Conservation (phyloP, 108 stramenopile species). For the Discostella pseudostelligera region DNA sequence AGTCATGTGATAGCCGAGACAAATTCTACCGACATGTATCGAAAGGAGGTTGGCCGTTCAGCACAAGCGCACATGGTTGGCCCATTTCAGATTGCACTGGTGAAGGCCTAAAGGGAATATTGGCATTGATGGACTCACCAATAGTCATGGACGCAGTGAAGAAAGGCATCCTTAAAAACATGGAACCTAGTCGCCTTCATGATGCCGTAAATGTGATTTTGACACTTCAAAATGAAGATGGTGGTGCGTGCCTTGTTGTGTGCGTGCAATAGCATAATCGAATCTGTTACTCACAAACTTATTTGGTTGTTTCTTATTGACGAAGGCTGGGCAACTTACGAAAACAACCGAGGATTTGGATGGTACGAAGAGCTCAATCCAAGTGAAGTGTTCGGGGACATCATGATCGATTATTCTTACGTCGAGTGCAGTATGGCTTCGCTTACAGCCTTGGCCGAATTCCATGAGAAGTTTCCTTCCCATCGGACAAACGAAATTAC, state of each 20-base stretch:
- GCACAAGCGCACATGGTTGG: conserved; percentile 98
- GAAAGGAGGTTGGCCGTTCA: conserved; percentile 98
- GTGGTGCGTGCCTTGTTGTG: conserved; percentile 39
- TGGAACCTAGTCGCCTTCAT: conserved; percentile 64
- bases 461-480: conserved; percentile 73
- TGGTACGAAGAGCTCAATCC: conserved; percentile 98
- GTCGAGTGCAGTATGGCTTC: conserved; percentile 97
- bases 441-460: conserved; percentile 90
- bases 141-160: conserved; percentile 53
- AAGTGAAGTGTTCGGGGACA: conserved; percentile 97
- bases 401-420: conserved; percentile 99
- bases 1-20: conserved; percentile 69
- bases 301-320: not conserved
- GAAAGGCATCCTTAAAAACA: conserved; percentile 43
- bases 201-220: conserved; percentile 88
- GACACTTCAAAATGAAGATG: conserved; percentile 95
- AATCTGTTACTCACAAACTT: not conserved
- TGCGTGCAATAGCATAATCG: not conserved
- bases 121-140: conserved; percentile 70
- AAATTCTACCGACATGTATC: conserved; percentile 92
- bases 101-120: conserved; percentile 91
- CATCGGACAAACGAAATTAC: conserved; percentile 80
- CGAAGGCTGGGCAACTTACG: conserved; percentile 95
- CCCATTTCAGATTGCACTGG: conserved; percentile 98
- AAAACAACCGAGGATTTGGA: conserved; percentile 96